phyloP scores from a whole-genome alignment of 163 green algal species.

The Smithsoniella earleae region DNA sequence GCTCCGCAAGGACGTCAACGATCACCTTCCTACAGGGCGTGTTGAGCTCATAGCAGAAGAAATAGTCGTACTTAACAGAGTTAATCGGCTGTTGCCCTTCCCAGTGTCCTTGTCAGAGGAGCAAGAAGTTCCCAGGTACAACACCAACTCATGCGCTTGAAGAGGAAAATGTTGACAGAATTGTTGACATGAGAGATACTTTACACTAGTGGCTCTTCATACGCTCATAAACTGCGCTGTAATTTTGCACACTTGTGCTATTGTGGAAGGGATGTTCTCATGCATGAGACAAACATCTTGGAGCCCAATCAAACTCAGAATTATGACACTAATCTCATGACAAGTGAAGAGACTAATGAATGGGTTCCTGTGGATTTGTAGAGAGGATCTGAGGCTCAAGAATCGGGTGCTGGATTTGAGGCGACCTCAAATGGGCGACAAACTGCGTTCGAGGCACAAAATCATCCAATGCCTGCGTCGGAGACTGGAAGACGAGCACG shows the following conservation, averaged over 20 bases:
- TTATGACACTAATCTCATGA: too few relatives aligned
- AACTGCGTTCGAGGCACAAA: slow-evolving; percentile 72
- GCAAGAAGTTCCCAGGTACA: slow-evolving; percentile 37
- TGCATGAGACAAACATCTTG: too few relatives aligned
- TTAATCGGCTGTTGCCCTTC: slow-evolving; percentile 80
- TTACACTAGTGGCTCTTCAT: too few relatives aligned
- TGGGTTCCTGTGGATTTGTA: slow-evolving; percentile 32
- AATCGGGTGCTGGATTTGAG: slow-evolving; percentile 88
- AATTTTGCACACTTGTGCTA: not conserved
- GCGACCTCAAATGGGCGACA: slow-evolving; percentile 66
- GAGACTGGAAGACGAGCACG: slow-evolving; percentile 68
- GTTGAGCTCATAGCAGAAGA: slow-evolving; percentile 65
- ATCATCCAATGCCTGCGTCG: slow-evolving; percentile 62
- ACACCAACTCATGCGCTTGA: not conserved
- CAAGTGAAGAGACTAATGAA: too few relatives aligned
- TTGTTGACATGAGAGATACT: too few relatives aligned
- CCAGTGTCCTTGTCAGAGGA: slow-evolving; percentile 58
- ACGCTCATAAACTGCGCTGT: not conserved
- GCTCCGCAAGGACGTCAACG: slow-evolving; percentile 74
- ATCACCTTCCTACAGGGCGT: slow-evolving; percentile 66
- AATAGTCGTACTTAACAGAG: slow-evolving; percentile 73
- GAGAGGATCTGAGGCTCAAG: slow-evolving; percentile 79
- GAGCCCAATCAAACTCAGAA: too few relatives aligned
- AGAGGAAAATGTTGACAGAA: too few relatives aligned
- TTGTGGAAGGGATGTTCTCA: not conserved